These are phyloP conservation scores for Rossbeevera mucosa DNA, from an alignment of 768 basidiomycete species.

Conservation along the genomic window DNA sequence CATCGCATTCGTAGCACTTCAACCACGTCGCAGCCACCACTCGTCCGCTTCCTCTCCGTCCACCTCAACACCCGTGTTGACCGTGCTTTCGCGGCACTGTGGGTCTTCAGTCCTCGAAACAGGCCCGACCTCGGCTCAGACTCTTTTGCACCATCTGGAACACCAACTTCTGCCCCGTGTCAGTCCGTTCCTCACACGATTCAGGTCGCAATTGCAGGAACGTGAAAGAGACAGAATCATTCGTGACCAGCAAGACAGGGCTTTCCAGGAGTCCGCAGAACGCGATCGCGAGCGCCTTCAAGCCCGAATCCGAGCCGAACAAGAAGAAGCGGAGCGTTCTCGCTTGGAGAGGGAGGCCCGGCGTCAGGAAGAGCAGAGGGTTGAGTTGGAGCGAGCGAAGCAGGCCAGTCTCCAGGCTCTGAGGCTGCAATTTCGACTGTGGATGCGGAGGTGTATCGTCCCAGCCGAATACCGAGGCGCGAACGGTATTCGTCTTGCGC, in stretches of 20 bases:
- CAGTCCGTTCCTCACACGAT: constrained; percentile 62
- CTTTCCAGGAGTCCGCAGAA: constrained; percentile 60
- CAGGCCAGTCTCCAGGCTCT: constrained; percentile 31
- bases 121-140: constrained; percentile 57
- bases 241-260: constrained; percentile 78
- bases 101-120: constrained; percentile 51
- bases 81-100: constrained; percentile 82
- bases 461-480: constrained; percentile 25
- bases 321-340: constrained; percentile 32
- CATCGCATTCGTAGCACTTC: constrained; percentile 85
- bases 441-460: constrained; percentile 50
- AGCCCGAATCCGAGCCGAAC: constrained; percentile 46
- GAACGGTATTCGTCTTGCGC: constrained; percentile 41
- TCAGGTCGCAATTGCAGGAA: constrained; percentile 49
- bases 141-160: constrained; percentile 63
- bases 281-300: constrained; percentile 68
- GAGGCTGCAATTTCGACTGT: constrained; percentile 54
- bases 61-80: constrained; percentile 49
- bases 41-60: constrained; percentile 32
- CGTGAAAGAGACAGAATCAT: constrained; percentile 53
- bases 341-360: constrained; percentile 29
- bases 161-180: constrained; percentile 78
- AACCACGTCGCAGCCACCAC: constrained; percentile 54
- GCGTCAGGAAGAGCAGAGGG: constrained; percentile 32
- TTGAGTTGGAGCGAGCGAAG: constrained; percentile 37